Percentiles rank a stretch among this genome's conserved stretches.
These are phyloP conservation scores for Adansonia grandidieri DNA, from an alignment of 441 rosid species.

Conservation along the genomic window DNA sequence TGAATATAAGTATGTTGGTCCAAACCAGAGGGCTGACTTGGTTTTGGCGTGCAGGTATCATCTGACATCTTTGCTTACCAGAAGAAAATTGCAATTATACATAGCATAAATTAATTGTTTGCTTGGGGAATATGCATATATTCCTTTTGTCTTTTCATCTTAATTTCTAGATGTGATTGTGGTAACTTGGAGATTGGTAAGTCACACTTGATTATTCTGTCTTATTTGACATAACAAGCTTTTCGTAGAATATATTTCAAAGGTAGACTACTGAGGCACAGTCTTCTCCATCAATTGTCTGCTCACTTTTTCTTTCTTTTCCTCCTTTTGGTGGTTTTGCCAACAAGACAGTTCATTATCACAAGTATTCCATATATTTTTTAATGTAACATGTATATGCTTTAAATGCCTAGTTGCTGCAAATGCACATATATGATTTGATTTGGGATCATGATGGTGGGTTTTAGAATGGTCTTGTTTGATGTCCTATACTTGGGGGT, in stretches of 20 bases:
- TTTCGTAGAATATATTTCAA: neutral
- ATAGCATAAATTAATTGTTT: slow-evolving; percentile 8
- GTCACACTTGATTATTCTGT: neutral
- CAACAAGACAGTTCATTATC: neutral
- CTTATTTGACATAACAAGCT: neutral
- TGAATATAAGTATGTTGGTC: slow-evolving; percentile 93
- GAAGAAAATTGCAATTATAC: slow-evolving; percentile 17
- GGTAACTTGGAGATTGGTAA: slow-evolving; percentile 9
- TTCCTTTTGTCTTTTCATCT: slow-evolving; percentile 18
- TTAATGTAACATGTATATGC: neutral
- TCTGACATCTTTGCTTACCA: slow-evolving; percentile 13
- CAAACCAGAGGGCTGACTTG: slow-evolving; percentile 91
- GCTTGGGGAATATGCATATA: slow-evolving; percentile 26
- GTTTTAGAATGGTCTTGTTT: slow-evolving; percentile 8
- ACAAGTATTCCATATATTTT: neutral
- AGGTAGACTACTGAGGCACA: neutral
- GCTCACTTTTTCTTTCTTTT: neutral
- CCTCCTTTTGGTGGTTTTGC: neutral
- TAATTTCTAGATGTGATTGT: slow-evolving; percentile 1
- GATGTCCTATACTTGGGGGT: neutral
- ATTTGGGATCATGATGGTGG: neutral
- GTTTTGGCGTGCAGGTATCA: slow-evolving; percentile 92
- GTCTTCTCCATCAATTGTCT: neutral
- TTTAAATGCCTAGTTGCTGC: neutral
- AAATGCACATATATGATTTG: neutral